Base-by-base conservation (phyloP, 192 early-diverging fungal genomes). In the Geranomyces michiganensis region DNA sequence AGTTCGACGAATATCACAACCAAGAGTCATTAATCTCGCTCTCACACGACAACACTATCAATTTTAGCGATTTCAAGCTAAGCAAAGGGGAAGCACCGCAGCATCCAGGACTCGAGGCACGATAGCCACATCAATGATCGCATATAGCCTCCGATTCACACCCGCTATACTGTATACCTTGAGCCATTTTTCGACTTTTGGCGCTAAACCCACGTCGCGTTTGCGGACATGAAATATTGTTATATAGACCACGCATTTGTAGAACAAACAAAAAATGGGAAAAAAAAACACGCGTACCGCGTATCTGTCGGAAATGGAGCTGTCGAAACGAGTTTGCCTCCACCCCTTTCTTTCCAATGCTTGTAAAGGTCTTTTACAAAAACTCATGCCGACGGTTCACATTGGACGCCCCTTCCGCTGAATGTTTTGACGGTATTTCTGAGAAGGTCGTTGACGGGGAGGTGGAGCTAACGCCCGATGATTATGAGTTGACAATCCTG, bases 11-110 rank as follows among this genome's bases (percentile, higher is more conserved):
- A n/a, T 56, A 24, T 7, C n/a, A 22, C 17, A 49, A 36, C 0
- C 24, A 21, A 6, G 53, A 56, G 30, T 26, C 66, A 29, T 24
- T 68, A 0, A 68, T 68, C 21, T 68, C 66, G 7, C 7, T 68
- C 0, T 15, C 27, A 3, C 46, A 32, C 22, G 66, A 68, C 51
- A 68, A 68, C 55, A 29, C 48, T 10, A 32, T 68, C 27, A 56
- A 36, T n/a, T 68, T 53, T 22, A 56, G 47, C 14, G 51, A 48
- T 17, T 68, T 27, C 31, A 24, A 31, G 58, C 7, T 19, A 17
- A 24, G 58, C 22, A 17, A 32, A 29, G 58, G 27, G 6, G 58
- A 26, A 27, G 22, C 3, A 7, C 15, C 6, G 3, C 51, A 53
- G 51, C 4, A 53, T 17, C 51, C 51, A 53, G 36, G 36, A n/a